Percentiles rank a stretch among this genome's conserved stretches.
Evolutionary conservation across 495 filamentous ascomycete genomes (phyloP).

Genomic region (Bathelium albidoporum): DNA sequence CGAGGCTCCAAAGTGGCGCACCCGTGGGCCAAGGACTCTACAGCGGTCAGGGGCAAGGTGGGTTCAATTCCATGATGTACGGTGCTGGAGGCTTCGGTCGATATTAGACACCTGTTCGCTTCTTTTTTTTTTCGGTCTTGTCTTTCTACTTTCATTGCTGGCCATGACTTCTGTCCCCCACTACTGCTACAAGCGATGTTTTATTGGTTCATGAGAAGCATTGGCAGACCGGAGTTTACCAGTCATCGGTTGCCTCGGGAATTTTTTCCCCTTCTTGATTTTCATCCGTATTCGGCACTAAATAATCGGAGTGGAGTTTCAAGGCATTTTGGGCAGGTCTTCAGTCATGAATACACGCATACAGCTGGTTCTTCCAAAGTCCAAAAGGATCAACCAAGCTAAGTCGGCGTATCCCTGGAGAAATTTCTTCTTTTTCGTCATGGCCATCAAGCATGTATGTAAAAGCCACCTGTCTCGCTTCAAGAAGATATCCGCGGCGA

Average conservation of each 20-base stretch:
- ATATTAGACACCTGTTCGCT: slow-evolving; percentile 18
- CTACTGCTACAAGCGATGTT: background rate
- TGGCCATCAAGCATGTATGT: slow-evolving; percentile 30
- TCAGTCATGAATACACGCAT: background rate
- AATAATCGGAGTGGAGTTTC: background rate
- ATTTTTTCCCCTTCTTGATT: background rate
- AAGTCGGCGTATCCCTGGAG: background rate
- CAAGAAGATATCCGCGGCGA: slow-evolving; percentile 16
- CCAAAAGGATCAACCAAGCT: background rate
- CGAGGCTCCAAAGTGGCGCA: slow-evolving; percentile 77
- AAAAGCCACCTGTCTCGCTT: slow-evolving; percentile 22
- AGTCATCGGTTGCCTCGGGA: slow-evolving; percentile 3
- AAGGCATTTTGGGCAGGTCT: background rate
- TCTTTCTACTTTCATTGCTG: slow-evolving; percentile 10
- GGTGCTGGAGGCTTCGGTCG: slow-evolving; percentile 57
- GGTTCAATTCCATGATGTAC: slow-evolving; percentile 93
- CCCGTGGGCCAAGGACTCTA: slow-evolving; percentile 82
- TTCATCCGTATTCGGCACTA: background rate
- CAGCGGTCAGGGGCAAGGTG: slow-evolving; percentile 92
- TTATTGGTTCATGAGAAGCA: slow-evolving; percentile 1
- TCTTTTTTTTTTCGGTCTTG: slow-evolving; percentile 11
- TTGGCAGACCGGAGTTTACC: background rate
- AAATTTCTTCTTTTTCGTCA: slow-evolving; percentile 25
- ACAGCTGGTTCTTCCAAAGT: background rate
- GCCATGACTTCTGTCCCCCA: background rate